A percentile compares a stretch with the other conserved stretches of the same genome.
These are phyloP conservation scores for Spergularia bocconei DNA, from an alignment of 148 eudicot species.

Conservation along the genomic window DNA sequence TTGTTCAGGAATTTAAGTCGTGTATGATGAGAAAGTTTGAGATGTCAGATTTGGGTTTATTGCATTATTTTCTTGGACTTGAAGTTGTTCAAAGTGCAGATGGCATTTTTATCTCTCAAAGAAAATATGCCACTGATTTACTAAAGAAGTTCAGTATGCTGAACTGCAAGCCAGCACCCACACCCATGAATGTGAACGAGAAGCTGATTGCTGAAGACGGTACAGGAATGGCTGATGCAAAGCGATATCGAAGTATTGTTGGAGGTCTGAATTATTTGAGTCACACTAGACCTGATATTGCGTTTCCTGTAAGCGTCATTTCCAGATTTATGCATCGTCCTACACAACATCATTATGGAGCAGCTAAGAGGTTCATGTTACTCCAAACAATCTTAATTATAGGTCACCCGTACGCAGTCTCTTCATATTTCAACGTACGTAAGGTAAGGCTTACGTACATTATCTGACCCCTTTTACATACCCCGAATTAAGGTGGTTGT, in stretches of 20 bases:
- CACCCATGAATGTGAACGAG: not conserved
- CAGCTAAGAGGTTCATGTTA: conserved; percentile 6
- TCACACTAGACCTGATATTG: conserved; percentile 5
- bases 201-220: not conserved
- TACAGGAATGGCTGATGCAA: not conserved
- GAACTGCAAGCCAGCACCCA: not conserved
- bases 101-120: not conserved
- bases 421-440: too few species aligned
- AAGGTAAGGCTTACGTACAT: too few species aligned
- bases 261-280: not conserved
- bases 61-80: not conserved
- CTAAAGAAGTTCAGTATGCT: not conserved
- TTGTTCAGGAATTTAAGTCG: not conserved
- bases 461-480: too few species aligned
- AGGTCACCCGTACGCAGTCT: too few species aligned
- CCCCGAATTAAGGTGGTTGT: too few species aligned
- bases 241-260: not conserved
- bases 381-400: too few species aligned
- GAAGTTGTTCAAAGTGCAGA: conserved; percentile 2
- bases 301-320: not conserved
- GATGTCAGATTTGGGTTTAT: not conserved
- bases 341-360: not conserved
- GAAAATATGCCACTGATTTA: not conserved
- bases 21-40: not conserved
- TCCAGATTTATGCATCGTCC: conserved; percentile 1